Base-by-base conservation (phyloP, 2,329 filamentous ascomycete genomes). In the Sarocladiaceae sp. region DNA sequence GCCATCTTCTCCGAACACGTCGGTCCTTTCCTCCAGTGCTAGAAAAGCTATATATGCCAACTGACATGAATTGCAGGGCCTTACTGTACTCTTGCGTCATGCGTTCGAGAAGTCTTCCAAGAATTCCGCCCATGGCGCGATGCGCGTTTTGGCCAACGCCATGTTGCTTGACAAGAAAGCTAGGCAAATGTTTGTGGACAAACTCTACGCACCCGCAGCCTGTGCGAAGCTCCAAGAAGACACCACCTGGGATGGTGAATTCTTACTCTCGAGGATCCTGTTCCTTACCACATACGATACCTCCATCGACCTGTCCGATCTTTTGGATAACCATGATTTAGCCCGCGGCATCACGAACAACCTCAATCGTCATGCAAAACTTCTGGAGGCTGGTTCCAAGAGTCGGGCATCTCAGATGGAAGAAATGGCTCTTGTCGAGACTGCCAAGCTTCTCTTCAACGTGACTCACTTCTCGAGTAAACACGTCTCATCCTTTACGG, bases 401-500 rank as follows among this genome's bases (percentile, higher is more conserved):
- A 57, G 63, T 22, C 64, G 61, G 11, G 58, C 58, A 12, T 71
- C 81, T 37, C 78, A 80, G 0, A 88, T 92, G 78, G 83, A 87
- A 57, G 83, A 87, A 54, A 83, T 93, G 82, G 90, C 92, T 1
- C 76, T 97, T 33, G 78, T 77, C 8, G 93, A 97, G 67, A 93
- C 88, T 0, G 73, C 94, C 48, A 97, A 96, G 63, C 77, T 97
- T 36, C 71, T 96, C 50, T 97, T 95, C 76, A 97, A 97, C 67
- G 76, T 96, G 51, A 88, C 87, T 2, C 85, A 92, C 60, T 84
- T 85, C 61, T 87, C 86, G 58, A 82, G 84, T 3, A 76, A 84
- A 37, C 76, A 86, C 23, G 69, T 72, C 4, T 66, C 73, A 1
- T 70, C 75, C 1, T 95, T 97, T 63, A 82, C 82, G 1, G 72